A percentile compares a stretch with the other conserved stretches of the same genome.
Evolutionary conservation across 2,329 filamentous ascomycete species (phyloP).

Genomic region (Epichloe brachyelytri): DNA sequence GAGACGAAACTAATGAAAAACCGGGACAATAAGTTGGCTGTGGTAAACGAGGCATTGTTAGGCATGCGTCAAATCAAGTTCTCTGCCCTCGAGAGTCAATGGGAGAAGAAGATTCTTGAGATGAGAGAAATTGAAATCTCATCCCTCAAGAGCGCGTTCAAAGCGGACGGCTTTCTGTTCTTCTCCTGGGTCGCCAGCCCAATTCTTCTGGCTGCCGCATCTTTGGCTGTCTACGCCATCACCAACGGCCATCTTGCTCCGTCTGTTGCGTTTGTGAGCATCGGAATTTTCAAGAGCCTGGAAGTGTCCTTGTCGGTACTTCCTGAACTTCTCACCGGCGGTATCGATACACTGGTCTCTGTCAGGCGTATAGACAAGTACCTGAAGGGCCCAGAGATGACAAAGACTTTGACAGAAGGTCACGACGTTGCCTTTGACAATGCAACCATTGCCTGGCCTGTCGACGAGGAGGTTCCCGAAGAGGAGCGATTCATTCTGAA

Average conservation of each 20-base stretch:
- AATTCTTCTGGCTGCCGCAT: slow-evolving; percentile 58
- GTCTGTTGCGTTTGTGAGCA: slow-evolving; percentile 67
- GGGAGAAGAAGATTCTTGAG: slow-evolving; percentile 55
- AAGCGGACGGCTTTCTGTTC: slow-evolving; percentile 48
- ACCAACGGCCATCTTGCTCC: slow-evolving; percentile 51
- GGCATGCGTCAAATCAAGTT: slow-evolving; percentile 82
- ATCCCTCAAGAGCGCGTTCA: slow-evolving; percentile 53
- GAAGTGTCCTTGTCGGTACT: slow-evolving; percentile 59
- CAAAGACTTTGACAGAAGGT: slow-evolving; percentile 38
- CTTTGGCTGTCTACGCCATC: slow-evolving; percentile 54
- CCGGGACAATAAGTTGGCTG: slow-evolving; percentile 60
- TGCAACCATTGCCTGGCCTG: slow-evolving; percentile 63
- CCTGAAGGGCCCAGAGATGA: slow-evolving; percentile 52
- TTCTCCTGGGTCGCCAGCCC: slow-evolving; percentile 63
- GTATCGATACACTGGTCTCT: slow-evolving; percentile 62
- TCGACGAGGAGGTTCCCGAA: slow-evolving; percentile 44
- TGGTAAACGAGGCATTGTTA: slow-evolving; percentile 64
- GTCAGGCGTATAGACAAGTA: slow-evolving; percentile 60
- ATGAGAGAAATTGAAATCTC: slow-evolving; percentile 53
- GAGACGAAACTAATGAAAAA: slow-evolving; percentile 64
- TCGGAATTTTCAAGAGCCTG: slow-evolving; percentile 61
- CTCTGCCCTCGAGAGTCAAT: slow-evolving; percentile 60
- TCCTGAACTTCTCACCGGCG: slow-evolving; percentile 58
- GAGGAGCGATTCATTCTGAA: slow-evolving; percentile 51
- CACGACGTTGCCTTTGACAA: slow-evolving; percentile 51